phyloP scores from a whole-genome alignment of 164 flowering plant species.

The Protea cynaroides region DNA sequence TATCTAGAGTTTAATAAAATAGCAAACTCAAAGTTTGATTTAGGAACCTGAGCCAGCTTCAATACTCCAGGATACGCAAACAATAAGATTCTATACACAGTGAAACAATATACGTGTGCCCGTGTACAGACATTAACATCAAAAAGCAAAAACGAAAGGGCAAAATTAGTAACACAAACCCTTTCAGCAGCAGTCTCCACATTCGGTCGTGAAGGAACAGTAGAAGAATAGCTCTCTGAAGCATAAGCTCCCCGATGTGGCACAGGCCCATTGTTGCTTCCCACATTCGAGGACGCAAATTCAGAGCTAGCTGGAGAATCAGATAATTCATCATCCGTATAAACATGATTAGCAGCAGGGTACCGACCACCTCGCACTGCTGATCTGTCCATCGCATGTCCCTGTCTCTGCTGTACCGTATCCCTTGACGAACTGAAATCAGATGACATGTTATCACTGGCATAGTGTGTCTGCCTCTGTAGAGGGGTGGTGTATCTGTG shows the following conservation, averaged over 20 bases:
- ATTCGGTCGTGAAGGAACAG: conserved; percentile 36
- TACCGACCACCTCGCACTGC: conserved; percentile 30
- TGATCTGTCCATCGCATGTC: conserved; percentile 11
- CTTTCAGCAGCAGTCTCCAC: conserved; percentile 25
- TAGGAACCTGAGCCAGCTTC: not conserved
- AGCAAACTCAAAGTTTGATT: no score
- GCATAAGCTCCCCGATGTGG: conserved; percentile 21
- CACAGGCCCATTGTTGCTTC: conserved; percentile 27
- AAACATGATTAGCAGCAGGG: conserved; percentile 28
- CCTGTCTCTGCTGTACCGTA: conserved; percentile 8
- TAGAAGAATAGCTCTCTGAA: conserved; percentile 55
- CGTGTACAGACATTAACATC: not conserved
- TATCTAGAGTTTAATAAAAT: no score
- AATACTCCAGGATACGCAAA: not conserved
- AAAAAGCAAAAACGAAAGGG: not conserved
- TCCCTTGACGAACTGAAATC: conserved; percentile 33
- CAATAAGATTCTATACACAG: not conserved
- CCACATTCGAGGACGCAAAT: conserved; percentile 40
- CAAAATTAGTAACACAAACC: conserved; percentile 23
- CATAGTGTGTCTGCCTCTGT: conserved; percentile 16
- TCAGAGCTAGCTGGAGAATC: conserved; percentile 81
- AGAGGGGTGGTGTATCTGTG: conserved; percentile 9
- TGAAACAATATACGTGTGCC: not conserved
- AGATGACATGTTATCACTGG: conserved; percentile 22
- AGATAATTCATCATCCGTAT: conserved; percentile 58